Evolutionary conservation across 78 protist genomes (phyloP).

Genomic region (Mastigamoeba balamuthi): DNA sequence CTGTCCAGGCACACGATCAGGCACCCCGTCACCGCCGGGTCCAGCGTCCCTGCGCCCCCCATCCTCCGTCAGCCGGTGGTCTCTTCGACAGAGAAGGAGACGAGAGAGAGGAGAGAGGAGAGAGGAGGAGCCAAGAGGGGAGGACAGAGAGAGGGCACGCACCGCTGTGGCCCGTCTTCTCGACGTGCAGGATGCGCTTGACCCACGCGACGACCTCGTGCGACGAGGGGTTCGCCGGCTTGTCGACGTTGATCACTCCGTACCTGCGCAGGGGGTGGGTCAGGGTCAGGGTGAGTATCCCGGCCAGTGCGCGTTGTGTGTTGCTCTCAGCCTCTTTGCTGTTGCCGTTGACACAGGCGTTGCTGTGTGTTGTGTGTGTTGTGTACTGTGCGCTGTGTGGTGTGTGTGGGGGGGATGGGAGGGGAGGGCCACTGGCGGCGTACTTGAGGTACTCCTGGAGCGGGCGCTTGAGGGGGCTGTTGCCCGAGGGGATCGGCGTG

Average conservation of each 20-base stretch:
- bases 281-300: too few relatives aligned
- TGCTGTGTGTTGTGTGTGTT: too few relatives aligned
- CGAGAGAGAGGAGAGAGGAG: too few relatives aligned
- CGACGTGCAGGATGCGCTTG: constrained; percentile 81
- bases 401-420: background rate
- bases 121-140: too few relatives aligned
- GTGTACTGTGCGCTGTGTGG: too few relatives aligned
- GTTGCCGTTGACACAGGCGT: background rate
- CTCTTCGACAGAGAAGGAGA: too few relatives aligned
- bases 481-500: constrained; percentile 93
- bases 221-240: constrained; percentile 99
- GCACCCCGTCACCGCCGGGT: constrained; percentile 99
- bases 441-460: constrained; percentile 81
- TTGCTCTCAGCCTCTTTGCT: background rate
- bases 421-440: background rate
- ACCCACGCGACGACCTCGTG: constrained; percentile 99
- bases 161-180: constrained; percentile 97
- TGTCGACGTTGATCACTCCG: constrained; percentile 99
- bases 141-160: constrained; percentile 68
- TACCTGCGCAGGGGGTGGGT: constrained; percentile 13
- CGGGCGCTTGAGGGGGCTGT: constrained; percentile 91
- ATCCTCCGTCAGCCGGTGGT: too few relatives aligned
- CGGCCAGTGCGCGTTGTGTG: background rate
- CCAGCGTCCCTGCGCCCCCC: constrained; percentile 88
- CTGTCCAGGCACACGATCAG: constrained; percentile 95